These are phyloP conservation scores for Larix sibirica DNA, from an alignment of 83 land plant species.

Conservation along the genomic window DNA sequence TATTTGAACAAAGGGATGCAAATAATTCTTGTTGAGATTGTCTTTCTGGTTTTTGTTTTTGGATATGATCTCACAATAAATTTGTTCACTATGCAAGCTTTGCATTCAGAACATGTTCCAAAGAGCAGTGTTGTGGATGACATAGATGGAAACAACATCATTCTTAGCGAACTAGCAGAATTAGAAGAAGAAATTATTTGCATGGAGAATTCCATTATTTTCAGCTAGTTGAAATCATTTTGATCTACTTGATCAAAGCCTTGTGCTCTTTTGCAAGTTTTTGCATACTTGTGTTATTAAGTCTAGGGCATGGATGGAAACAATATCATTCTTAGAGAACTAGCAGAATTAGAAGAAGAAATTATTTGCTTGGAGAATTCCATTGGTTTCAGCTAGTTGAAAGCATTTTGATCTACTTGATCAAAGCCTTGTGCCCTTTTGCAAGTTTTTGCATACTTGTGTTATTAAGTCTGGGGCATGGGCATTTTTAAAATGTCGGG, in stretches of 20 bases:
- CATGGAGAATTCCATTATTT: too few relatives aligned
- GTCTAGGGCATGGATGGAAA: too few relatives aligned
- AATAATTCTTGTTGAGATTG: background rate
- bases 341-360: too few relatives aligned
- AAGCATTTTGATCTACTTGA: conserved; percentile 87
- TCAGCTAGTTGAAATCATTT: too few relatives aligned
- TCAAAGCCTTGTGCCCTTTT: conserved; percentile 73
- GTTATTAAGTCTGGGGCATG: background rate
- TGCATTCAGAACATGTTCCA: conserved; percentile 45
- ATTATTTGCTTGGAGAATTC: conserved; percentile 68
- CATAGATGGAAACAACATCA: conserved; percentile 52
- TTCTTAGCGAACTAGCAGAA: conserved; percentile 37
- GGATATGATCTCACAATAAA: background rate
- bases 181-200: too few relatives aligned
- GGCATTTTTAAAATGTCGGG: background rate
- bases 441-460: conserved; percentile 31
- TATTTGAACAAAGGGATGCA: background rate
- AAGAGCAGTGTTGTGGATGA: conserved; percentile 59
- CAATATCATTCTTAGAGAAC: too few relatives aligned
- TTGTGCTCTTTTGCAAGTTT: too few relatives aligned
- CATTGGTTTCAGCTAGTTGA: conserved; percentile 96
- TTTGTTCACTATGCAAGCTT: conserved; percentile 20
- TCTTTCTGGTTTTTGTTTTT: background rate
- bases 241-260: background rate
- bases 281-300: background rate